These are phyloP conservation scores for Metschnikowia borealis DNA, from an alignment of 805 yeast species.

Conservation along the genomic window DNA sequence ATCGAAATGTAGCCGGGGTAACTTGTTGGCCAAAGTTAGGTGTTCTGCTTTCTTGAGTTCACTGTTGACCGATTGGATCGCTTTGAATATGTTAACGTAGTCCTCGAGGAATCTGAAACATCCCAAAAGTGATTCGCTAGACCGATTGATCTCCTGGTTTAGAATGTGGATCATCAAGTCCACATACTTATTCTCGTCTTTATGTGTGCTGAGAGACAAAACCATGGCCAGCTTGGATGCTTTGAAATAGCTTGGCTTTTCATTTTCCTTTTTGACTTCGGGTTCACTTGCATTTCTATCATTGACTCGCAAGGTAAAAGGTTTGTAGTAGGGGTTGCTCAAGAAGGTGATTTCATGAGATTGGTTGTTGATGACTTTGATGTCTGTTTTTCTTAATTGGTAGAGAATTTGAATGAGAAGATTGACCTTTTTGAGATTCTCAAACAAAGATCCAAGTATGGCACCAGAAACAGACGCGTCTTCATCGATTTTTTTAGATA, in stretches of 20 bases:
- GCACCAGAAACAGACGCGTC: conserved; percentile 9
- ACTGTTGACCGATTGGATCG: conserved; percentile 19
- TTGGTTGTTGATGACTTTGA: conserved; percentile 25
- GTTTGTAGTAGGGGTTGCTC: conserved; percentile 22
- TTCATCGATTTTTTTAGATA: conserved; percentile 23
- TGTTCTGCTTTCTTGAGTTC: conserved; percentile 3
- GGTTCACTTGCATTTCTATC: neutral
- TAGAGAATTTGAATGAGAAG: conserved; percentile 31
- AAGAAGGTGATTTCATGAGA: conserved; percentile 27
- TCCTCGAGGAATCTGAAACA: conserved; percentile 32
- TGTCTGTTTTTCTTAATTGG: conserved; percentile 27
- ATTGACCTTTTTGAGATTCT: conserved; percentile 28
- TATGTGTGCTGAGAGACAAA: conserved; percentile 7
- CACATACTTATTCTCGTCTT: conserved; percentile 13
- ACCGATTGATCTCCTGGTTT: conserved; percentile 19
- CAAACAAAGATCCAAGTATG: conserved; percentile 26
- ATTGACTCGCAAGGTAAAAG: conserved; percentile 15
- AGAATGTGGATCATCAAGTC: conserved; percentile 21
- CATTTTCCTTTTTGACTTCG: neutral
- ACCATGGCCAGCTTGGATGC: neutral
- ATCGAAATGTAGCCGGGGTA: conserved; percentile 31
- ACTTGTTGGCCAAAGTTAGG: conserved; percentile 26
- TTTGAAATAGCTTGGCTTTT: no score
- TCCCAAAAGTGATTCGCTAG: conserved; percentile 23
- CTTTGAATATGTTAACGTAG: conserved; percentile 26